phyloP scores from a whole-genome alignment of 257 asterid genomes.

The Sherardia arvensis region DNA sequence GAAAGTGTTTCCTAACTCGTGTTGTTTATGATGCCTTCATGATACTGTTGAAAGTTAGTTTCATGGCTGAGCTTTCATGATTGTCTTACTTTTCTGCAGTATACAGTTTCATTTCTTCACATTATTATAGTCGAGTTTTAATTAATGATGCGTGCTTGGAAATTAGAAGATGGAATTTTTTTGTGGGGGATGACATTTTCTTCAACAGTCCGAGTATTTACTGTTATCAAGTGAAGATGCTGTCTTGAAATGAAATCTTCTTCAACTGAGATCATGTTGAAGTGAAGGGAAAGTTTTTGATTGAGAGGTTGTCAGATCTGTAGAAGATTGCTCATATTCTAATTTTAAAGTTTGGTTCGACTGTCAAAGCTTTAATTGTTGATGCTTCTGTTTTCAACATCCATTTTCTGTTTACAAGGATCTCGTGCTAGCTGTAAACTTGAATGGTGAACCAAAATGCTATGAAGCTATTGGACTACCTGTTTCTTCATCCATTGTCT shows the following conservation, averaged over 20 bases:
- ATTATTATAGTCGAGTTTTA: background rate
- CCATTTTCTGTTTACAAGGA: conserved; percentile 87
- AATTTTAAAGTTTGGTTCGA: conserved; percentile 72
- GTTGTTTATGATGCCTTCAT: too few species aligned
- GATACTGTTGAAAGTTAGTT: too few species aligned
- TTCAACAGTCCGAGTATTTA: conserved; percentile 1
- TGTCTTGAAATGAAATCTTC: conserved; percentile 79
- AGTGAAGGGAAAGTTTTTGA: conserved; percentile 67
- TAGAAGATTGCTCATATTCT: conserved; percentile 57
- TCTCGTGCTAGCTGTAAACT: conserved; percentile 65
- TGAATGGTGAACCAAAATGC: conserved; percentile 66
- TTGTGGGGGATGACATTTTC: background rate
- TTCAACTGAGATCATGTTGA: conserved; percentile 79
- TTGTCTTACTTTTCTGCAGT: background rate
- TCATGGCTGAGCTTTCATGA: too few species aligned
- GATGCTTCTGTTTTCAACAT: conserved; percentile 70
- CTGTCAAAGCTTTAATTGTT: conserved; percentile 77
- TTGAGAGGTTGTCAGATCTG: conserved; percentile 78
- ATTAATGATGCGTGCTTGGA: background rate
- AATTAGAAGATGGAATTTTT: conserved; percentile 1
- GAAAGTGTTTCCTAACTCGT: too few species aligned
- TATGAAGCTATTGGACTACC: conserved; percentile 78
- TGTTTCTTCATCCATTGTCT: conserved; percentile 60
- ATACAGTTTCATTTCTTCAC: background rate
- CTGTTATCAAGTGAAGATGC: conserved; percentile 43